Base-by-base conservation (phyloP, 768 basidiomycete species). In the Psilocybe cubensis region DNA sequence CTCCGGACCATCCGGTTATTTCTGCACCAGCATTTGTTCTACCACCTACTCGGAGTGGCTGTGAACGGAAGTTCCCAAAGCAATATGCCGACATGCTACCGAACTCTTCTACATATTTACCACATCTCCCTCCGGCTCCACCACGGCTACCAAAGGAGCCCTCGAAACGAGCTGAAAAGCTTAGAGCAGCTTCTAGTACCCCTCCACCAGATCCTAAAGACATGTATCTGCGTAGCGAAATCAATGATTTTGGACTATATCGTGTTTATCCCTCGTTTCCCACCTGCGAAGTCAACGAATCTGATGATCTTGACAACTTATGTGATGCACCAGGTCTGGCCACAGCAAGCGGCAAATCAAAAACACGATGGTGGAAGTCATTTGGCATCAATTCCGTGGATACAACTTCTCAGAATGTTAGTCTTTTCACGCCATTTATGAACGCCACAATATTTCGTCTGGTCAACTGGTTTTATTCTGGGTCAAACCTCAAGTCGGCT, bases 391-490 rank as follows among this genome's bases (percentile, higher is more conserved):
- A 1, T 20, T 33, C 3, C 28, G 20, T 17, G 7, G 24, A 9
- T 18, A 11, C 6, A 2, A 9, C 8, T 38, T 6, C n/a, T 17
- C 5, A 14, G 1, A 38, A 51, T 25, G 24, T n/a, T n/a, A n/a
- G n/a, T n/a, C n/a, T 46, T 8, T 67, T 61, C 41, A 53, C 62
- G 4, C 67, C 66, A 6, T 72, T 72, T 49, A 42, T 63, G 0
- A 70, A 63, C 57, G 64, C 64, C 3, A 62, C 73, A 0, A 55
- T 68, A 9, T 70, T 63, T 25, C 63, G 65, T 0, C 69, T 72
- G 11, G 61, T 72, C 62, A 28, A 62, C n/a, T 76, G 75, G 75
- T 64, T 66, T 5, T 74, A 74, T 43, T 59, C 56, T 1, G 64
- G 68, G 1, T 68, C 70, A 0, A 66, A 46, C 12, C 21, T 35